Base-by-base conservation (phyloP, 176 grass and related monocot genomes). In the Tillandsia fasciculata region DNA sequence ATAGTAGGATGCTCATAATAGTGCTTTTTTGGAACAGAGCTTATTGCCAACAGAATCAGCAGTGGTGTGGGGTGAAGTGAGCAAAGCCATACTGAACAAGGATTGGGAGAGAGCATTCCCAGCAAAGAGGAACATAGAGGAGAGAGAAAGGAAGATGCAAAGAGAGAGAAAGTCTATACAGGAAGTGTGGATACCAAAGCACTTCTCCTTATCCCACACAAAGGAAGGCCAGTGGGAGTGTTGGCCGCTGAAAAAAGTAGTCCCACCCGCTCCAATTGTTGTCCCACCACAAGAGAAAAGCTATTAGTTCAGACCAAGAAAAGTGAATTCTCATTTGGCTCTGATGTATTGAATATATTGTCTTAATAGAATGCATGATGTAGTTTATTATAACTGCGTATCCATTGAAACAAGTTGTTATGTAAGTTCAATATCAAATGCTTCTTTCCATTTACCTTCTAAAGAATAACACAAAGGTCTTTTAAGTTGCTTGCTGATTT, bases 181-280 rank as follows among this genome's bases (percentile, higher is more conserved):
- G 13, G 85, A 90, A 81, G 76, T 87, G 7, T 99, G 87, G 94
- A 79, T 75, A 29, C 86, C 94, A 24, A 99, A 78, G 22, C 89
- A 99, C 70, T 99, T 99, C 74, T 83, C 84, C 0, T 26, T 99
- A 63, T 75, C 79, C 33, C 87, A 80, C 26, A 84, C 76, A 27
- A 93, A 99, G 54, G 20, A 90, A 13, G 75, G 84, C 49, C 71
- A 70, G 0, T 99, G 87, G 94, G 89, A 99, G 10, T 99, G 94
- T 70, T 85, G 72, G 20, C 87, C 94, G 12, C 15, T 97, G 24
- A 73, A 83, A 52, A 22, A 50, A 33, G 72, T 69, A 0, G 82
- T 92, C 50, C 79, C 75, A 12, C 77, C 64, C 49, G 86, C 94
- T 65, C 89, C 89, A 12, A 78, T 97, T 65, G 50, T 69, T 61